Evolutionary conservation across 176 grass and related monocot species (phyloP), one percentile per base, ranked within the genome.

Genomic region (Oryza nivara): DNA sequence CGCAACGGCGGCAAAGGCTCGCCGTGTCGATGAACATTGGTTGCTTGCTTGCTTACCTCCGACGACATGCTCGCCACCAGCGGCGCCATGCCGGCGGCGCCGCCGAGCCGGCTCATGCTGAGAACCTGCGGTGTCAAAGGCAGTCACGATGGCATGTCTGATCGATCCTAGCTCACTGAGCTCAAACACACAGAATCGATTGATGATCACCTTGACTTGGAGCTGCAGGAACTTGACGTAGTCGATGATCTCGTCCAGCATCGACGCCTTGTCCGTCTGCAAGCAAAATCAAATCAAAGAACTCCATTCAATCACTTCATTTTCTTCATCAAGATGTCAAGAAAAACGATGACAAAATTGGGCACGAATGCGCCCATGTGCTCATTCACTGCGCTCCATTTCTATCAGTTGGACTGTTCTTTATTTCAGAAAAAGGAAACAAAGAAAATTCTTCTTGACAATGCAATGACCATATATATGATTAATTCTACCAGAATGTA

Each of bases 241-340:
- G 89, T 94, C 92, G 86, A 94, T 94, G 89, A 99, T 99, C 93
- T 96, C 96, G 75, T 94, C 91, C 90, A 99, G 91, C 95, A 97
- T 97, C 60, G 92, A 88, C 32, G 95, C 95, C 84, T 97, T 97
- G 89, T 97, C 95, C 71, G 95, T 74, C 95, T 80, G 77, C 54
- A 2, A 56, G 7, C 40, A 3, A 48, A 48, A 48, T 15, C 52
- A 19, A 56, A 20, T 20, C 14, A 52, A 56, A 56, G 0, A 56
- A 56, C 16, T 56, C 52, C 4, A 20, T 17, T 56, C 20, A 20
- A 20, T 56, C 51, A 56, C 52, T 1, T 2, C 52, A 56, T 56
- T 56, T 56, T 14, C 19, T 56, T 56, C 47, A 49, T 3, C 47
- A 49, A 49, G 13, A 49, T 49, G 9, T 36, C 9, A 0, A 38